Evolutionary conservation across 1,284 basidiomycete genomes (phyloP).

Genomic region (Malassezia globosa): DNA sequence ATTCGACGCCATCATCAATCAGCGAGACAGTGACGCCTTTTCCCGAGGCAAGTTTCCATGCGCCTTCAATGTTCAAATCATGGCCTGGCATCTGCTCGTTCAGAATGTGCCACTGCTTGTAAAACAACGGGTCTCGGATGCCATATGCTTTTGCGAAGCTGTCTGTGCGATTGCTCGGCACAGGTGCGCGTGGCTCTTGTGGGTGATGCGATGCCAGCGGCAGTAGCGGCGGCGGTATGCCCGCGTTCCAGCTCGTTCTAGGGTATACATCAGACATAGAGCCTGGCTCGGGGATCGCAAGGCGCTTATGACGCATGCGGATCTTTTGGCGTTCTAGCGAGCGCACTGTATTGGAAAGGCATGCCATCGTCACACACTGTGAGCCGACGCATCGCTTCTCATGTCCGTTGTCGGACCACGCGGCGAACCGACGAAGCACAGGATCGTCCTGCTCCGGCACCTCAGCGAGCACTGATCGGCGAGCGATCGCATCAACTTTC

Average conservation of each 20-base stretch:
- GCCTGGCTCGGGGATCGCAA: conserved; percentile 38
- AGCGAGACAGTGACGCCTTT: conserved; percentile 75
- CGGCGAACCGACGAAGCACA: conserved; percentile 51
- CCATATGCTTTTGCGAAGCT: conserved; percentile 50
- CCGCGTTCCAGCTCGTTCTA: no score
- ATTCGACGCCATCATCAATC: conserved; percentile 92
- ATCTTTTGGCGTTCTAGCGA: conserved; percentile 40
- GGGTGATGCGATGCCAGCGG: conserved; percentile 17
- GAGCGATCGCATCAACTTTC: conserved; percentile 12
- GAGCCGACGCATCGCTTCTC: conserved; percentile 15
- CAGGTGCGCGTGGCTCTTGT: conserved; percentile 17
- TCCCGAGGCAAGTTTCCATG: conserved; percentile 77
- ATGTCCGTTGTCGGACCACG: conserved; percentile 16
- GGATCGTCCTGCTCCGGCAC: conserved; percentile 43
- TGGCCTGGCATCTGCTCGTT: conserved; percentile 49
- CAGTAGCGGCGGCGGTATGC: conserved; percentile 21
- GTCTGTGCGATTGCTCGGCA: conserved; percentile 23
- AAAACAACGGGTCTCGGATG: conserved; percentile 76
- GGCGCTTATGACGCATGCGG: conserved; percentile 38
- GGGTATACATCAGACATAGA: conserved; percentile 39
- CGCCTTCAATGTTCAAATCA: conserved; percentile 71
- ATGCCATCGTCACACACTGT: conserved; percentile 1
- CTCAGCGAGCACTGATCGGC: conserved; percentile 17
- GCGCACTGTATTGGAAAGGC: conserved; percentile 27
- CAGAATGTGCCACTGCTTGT: conserved; percentile 72